Percentiles rank a stretch among this genome's conserved stretches.
These are phyloP conservation scores for Yamadazyma phyllophila DNA, from an alignment of 805 yeast genomes.

Conservation along the genomic window DNA sequence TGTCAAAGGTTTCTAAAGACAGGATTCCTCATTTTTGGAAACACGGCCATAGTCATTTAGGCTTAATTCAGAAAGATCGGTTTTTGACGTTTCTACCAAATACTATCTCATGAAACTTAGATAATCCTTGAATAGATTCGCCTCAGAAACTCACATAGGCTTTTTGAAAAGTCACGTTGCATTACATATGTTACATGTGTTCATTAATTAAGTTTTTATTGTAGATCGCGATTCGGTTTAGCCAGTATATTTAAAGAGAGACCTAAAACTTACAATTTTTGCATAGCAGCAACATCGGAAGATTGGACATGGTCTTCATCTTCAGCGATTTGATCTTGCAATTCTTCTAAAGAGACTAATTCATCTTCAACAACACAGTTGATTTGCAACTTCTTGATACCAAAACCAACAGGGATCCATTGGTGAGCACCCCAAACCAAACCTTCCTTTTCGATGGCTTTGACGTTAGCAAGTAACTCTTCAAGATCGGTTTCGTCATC, in stretches of 20 bases:
- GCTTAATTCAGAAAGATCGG: too few species aligned
- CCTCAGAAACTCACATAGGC: too few species aligned
- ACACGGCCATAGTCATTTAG: too few species aligned
- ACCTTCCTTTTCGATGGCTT: constrained; percentile 86
- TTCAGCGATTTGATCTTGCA: constrained; percentile 74
- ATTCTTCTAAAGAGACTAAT: constrained; percentile 88
- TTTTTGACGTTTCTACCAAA: too few species aligned
- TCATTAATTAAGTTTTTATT: constrained; percentile 2
- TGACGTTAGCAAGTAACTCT: constrained; percentile 81
- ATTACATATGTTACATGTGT: background rate
- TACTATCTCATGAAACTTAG: too few species aligned
- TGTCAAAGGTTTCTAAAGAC: too few species aligned
- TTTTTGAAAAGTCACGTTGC: too few species aligned
- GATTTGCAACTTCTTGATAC: constrained; percentile 98
- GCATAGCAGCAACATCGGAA: constrained; percentile 98
- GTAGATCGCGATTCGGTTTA: background rate
- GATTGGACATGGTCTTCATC: constrained; percentile 99
- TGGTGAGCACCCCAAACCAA: constrained; percentile 97
- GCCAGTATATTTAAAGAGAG: constrained; percentile 1
- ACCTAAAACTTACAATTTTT: constrained; percentile 65
- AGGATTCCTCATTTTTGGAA: too few species aligned
- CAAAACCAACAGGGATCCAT: constrained; percentile 97
- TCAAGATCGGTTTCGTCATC: constrained; percentile 98
- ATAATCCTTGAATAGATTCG: too few species aligned
- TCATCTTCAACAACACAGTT: constrained; percentile 98